Evolutionary conservation across 2,329 filamentous ascomycete species (phyloP).

Genomic region (Cercospora berteroae): DNA sequence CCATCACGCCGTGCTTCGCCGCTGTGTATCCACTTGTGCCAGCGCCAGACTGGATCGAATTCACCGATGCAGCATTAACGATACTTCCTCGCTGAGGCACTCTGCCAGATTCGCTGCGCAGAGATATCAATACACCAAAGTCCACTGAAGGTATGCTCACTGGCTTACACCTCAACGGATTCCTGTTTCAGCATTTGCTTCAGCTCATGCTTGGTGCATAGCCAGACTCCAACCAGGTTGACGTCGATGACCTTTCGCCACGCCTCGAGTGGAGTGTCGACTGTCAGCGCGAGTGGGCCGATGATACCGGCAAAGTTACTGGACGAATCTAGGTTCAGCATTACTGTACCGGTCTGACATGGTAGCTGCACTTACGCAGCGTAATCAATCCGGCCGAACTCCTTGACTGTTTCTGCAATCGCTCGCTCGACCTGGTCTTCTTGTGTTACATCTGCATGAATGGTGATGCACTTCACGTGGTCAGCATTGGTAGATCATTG

Average conservation of each 20-base stretch:
- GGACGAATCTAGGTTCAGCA: background rate
- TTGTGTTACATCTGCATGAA: conserved; percentile 34
- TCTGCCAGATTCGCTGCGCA: conserved; percentile 23
- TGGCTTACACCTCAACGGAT: conserved; percentile 22
- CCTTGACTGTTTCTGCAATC: conserved; percentile 36
- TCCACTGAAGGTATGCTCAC: background rate
- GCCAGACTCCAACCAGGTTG: conserved; percentile 40
- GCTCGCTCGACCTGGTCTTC: conserved; percentile 37
- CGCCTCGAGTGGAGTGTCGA: conserved; percentile 36
- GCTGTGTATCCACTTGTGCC: conserved; percentile 41
- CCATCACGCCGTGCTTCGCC: conserved; percentile 45
- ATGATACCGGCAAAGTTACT: conserved; percentile 40
- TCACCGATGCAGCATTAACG: conserved; percentile 44
- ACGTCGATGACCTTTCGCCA: conserved; percentile 40
- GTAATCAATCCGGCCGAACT: conserved; percentile 43
- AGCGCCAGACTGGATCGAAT: conserved; percentile 37
- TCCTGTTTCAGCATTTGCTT: conserved; percentile 43
- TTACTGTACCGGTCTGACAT: background rate
- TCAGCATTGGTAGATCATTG: background rate
- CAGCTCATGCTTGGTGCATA: conserved; percentile 42
- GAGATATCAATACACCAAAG: background rate
- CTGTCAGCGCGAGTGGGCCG: conserved; percentile 28
- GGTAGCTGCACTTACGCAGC: conserved; percentile 31
- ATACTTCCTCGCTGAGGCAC: conserved; percentile 37
- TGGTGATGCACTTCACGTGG: conserved; percentile 23